Base-by-base conservation (phyloP, 1,139 yeast species). In the Geotrichum carabidarum region DNA sequence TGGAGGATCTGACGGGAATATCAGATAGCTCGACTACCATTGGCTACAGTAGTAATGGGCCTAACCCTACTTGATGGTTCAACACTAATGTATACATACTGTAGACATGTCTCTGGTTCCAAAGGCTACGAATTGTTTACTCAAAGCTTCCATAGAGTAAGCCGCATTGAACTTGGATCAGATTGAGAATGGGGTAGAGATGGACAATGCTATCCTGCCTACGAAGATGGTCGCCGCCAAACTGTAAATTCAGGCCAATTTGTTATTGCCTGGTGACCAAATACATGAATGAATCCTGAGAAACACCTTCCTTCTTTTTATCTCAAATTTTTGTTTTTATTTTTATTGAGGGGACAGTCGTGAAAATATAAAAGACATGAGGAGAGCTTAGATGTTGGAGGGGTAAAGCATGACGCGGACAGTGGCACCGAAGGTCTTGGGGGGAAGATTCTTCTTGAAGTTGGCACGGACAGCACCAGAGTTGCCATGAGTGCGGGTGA, bases 341-440 rank as follows among this genome's bases (percentile, higher is more conserved):
- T 43, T 44, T 44, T 35, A 14, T 36, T 41, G 17, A 41, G 14
- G 48, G 12, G 34, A 27, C 27, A 47, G 50, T 47, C 50, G 50
- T 47, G 50, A 47, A 37, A 27, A 38, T 37, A 47, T 47, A 37
- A 35, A 43, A 22, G 17, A 42, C 34, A 22, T 42, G 46, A 43
- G 8, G 40, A 32, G 38, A 44, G 40, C 36, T 88, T 91, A 93
- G 86, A 93, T 93, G 95, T 86, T 91, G 71, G 98, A 91, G 81
- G 99, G 99, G 89, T 93, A 91, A 80, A 91, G 91, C 95, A 93
- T 90, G 83, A 93, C 84, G 84, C 99, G 89, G 77, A 93, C 98
- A 68, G 96, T 86, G 76, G 98, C 97, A 82, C 99, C 99, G 77
- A 93, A 90, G 71, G 98, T 89, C 88, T 91, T 90, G 71, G 99